Evolutionary conservation across 148 eudicot genomes (phyloP).

Genomic region (Bassia scoparia): DNA sequence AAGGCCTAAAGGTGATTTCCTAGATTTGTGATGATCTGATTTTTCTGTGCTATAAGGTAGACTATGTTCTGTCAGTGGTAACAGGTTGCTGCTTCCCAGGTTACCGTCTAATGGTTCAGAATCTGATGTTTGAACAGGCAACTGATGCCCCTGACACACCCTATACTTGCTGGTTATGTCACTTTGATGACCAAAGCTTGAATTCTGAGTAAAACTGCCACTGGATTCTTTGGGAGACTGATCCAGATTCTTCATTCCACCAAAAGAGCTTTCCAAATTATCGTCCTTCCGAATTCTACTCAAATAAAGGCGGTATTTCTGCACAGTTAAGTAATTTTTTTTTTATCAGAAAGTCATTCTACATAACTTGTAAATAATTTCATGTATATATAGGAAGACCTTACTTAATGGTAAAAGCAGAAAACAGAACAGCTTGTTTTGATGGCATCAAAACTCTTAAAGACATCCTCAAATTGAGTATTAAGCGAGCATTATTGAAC

Average conservation of each 20-base stretch:
- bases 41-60: conserved; percentile 30
- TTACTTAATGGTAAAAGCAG: not conserved
- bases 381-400: not conserved
- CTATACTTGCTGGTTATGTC: conserved; percentile 31
- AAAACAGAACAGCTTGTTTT: not conserved
- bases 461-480: not conserved
- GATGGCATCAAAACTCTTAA: not conserved
- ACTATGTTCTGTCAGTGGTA: conserved; percentile 41
- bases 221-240: conserved; percentile 41
- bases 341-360: conserved; percentile 13
- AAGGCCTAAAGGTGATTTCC: conserved; percentile 35
- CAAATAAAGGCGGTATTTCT: conserved; percentile 93
- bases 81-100: conserved; percentile 31
- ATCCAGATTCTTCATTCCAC: conserved; percentile 45
- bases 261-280: conserved; percentile 44
- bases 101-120: conserved; percentile 33
- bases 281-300: conserved; percentile 66
- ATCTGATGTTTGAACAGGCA: conserved; percentile 31
- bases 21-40: conserved; percentile 37
- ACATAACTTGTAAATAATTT: not conserved
- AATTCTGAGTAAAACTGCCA: conserved; percentile 39
- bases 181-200: conserved; percentile 34
- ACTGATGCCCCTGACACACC: conserved; percentile 30
- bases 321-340: conserved; percentile 33
- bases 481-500: not conserved